Conservation (phyloP, 495 filamentous ascomycete species). For the Neurospora sublineolata region DNA sequence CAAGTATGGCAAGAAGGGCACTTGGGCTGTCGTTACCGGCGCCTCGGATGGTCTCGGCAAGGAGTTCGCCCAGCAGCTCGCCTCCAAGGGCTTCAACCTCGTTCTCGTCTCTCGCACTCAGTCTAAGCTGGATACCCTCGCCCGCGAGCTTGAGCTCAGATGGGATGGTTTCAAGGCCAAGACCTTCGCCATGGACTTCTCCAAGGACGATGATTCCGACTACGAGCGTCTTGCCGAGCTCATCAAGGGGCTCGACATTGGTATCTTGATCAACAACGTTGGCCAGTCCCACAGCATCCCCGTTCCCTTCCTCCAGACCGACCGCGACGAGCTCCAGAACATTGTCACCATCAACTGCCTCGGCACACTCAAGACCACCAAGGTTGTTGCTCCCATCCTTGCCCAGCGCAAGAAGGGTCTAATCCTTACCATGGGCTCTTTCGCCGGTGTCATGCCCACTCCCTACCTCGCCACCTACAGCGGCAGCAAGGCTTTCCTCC, state of each 20-base stretch:
- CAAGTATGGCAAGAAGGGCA: constrained; percentile 82
- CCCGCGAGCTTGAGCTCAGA: constrained; percentile 60
- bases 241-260: constrained; percentile 63
- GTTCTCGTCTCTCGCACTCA: constrained; percentile 88
- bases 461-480: constrained; percentile 94
- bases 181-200: constrained; percentile 83
- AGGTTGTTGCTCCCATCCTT: constrained; percentile 78
- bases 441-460: constrained; percentile 81
- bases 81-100: constrained; percentile 83
- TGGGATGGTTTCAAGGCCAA: constrained; percentile 49
- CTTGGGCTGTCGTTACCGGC: constrained; percentile 90
- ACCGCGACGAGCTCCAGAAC: constrained; percentile 63
- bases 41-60: constrained; percentile 96
- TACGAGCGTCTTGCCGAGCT: constrained; percentile 59
- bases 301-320: constrained; percentile 72
- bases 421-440: constrained; percentile 94
- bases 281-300: constrained; percentile 89
- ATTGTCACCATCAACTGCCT: constrained; percentile 93
- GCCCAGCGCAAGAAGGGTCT: constrained; percentile 69
- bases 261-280: constrained; percentile 93
- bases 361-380: constrained; percentile 76
- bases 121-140: constrained; percentile 72
- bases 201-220: constrained; percentile 60
- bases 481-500: constrained; percentile 94
- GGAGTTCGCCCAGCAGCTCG: constrained; percentile 85